phyloP scores from a whole-genome alignment of 192 early-diverging fungal species.

The Coemansia furcata region DNA sequence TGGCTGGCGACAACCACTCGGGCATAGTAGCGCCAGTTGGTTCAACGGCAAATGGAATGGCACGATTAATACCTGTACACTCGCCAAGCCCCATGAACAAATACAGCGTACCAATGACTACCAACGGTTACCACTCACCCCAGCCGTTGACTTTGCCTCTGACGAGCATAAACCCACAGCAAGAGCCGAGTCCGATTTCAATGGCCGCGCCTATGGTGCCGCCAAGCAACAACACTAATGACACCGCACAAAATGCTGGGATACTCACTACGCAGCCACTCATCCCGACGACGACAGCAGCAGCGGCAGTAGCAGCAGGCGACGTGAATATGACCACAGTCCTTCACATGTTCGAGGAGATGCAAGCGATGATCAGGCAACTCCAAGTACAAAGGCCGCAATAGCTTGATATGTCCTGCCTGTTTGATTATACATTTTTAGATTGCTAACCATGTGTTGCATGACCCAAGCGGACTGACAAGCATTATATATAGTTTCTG shows the following conservation, averaged over 20 bases:
- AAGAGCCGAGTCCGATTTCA: not conserved
- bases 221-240: not conserved
- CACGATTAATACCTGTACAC: not conserved
- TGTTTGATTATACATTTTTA: too few relatives aligned
- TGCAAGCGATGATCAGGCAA: slow-evolving; percentile 33
- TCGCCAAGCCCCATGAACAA: slow-evolving; percentile 6
- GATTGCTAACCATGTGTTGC: too few relatives aligned
- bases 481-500: too few relatives aligned
- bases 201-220: not conserved
- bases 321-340: slow-evolving; percentile 22
- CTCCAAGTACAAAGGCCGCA: slow-evolving; percentile 19
- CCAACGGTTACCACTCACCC: slow-evolving; percentile 15
- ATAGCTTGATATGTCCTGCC: not conserved
- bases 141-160: slow-evolving; percentile 16
- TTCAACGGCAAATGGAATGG: not conserved
- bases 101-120: slow-evolving; percentile 20
- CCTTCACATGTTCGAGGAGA: slow-evolving; percentile 39
- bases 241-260: not conserved
- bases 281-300: not conserved
- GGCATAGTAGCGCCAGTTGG: not conserved
- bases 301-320: not conserved
- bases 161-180: not conserved
- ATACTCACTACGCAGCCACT: not conserved
- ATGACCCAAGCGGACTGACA: too few relatives aligned
- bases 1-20: not conserved